Conservation (phyloP, 306 rosid genomes). For the Prinsepia uniflora region DNA sequence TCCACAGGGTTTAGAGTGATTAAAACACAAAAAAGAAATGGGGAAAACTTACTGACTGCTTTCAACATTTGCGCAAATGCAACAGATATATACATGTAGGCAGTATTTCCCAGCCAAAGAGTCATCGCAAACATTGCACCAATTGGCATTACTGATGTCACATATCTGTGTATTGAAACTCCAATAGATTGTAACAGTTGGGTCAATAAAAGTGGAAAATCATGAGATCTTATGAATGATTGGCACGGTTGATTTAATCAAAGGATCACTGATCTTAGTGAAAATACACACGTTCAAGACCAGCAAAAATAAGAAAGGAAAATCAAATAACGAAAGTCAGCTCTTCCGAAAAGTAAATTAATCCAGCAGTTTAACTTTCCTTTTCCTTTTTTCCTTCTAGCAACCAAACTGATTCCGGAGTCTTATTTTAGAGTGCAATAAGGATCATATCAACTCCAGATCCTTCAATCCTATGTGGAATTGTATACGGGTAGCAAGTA, state of each 20-base stretch:
- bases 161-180: constrained; percentile 59
- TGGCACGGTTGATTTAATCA: not conserved
- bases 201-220: constrained; percentile 14
- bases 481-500: not conserved
- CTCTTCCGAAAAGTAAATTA: not conserved
- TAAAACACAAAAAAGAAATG: constrained; percentile 16
- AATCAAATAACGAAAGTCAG: not conserved
- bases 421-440: not conserved
- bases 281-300: not conserved
- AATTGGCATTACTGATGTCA: constrained; percentile 85
- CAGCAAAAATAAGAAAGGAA: not conserved
- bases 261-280: not conserved
- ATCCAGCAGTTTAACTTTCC: not conserved
- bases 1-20: constrained; percentile 13
- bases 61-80: constrained; percentile 98
- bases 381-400: not conserved
- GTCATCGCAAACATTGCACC: constrained; percentile 99
- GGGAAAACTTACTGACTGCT: constrained; percentile 82
- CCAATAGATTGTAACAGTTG: constrained; percentile 23
- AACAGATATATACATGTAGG: constrained; percentile 92
- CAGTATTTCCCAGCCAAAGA: constrained; percentile 99
- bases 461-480: not conserved
- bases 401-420: not conserved
- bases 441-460: constrained; percentile 5
- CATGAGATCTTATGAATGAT: not conserved